Evolutionary conservation across 257 asterid species (phyloP).

Genomic region (Fraxinus pennsylvanica): DNA sequence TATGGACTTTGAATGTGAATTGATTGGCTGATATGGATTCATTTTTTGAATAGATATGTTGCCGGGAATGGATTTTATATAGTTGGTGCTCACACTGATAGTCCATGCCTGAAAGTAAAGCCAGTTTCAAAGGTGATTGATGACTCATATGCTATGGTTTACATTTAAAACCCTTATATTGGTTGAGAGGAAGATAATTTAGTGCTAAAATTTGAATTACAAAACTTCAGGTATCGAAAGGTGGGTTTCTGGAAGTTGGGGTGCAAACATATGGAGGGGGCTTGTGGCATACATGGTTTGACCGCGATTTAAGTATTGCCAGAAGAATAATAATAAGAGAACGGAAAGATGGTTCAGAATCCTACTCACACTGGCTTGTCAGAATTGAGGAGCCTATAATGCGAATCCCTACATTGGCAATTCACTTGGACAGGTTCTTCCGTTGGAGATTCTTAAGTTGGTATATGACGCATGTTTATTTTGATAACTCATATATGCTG

Average conservation of each 20-base stretch:
- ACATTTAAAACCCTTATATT: background rate
- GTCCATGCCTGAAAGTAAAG: slow-evolving; percentile 84
- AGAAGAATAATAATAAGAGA: slow-evolving; percentile 76
- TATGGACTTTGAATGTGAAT: background rate
- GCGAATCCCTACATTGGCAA: slow-evolving; percentile 94
- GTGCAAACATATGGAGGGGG: slow-evolving; percentile 97
- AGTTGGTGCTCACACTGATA: slow-evolving; percentile 96
- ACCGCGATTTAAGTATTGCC: slow-evolving; percentile 86
- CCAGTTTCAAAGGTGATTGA: slow-evolving; percentile 73
- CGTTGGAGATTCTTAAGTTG: slow-evolving; percentile 15
- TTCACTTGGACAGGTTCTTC: slow-evolving; percentile 87
- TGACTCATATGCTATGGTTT: background rate
- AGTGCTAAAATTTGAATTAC: background rate
- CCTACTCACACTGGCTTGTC: slow-evolving; percentile 71
- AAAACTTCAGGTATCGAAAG: slow-evolving; percentile 67
- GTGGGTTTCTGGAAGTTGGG: slow-evolving; percentile 91
- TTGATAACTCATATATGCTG: slow-evolving; percentile 4
- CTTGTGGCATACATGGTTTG: slow-evolving; percentile 99
- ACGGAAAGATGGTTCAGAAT: slow-evolving; percentile 57
- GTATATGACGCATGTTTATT: background rate
- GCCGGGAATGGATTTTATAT: slow-evolving; percentile 85
- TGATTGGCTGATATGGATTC: slow-evolving; percentile 21
- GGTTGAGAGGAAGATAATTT: background rate
- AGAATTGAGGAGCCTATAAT: slow-evolving; percentile 82
- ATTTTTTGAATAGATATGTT: slow-evolving; percentile 54